Percentiles rank a stretch among this genome's conserved stretches.
These are phyloP conservation scores for Xylariaceae sp. DNA, from an alignment of 2,329 filamentous ascomycete genomes.

Conservation along the genomic window DNA sequence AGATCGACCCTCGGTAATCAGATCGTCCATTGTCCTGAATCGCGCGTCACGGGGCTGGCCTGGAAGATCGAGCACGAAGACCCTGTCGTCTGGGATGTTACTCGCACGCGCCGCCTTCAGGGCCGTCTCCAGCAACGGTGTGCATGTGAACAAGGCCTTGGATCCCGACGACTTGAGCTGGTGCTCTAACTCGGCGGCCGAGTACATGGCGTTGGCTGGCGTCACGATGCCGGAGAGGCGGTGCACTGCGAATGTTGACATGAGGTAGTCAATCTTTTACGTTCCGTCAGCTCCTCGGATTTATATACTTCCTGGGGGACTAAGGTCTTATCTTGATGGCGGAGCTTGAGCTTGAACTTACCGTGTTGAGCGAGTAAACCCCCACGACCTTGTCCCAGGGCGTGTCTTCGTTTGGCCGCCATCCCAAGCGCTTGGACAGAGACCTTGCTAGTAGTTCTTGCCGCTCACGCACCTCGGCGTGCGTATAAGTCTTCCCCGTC, in stretches of 20 bases:
- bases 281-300: neutral
- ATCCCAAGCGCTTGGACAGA: conserved; percentile 71
- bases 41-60: conserved; percentile 48
- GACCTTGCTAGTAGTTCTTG: conserved; percentile 69
- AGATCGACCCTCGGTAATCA: conserved; percentile 64
- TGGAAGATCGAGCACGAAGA: conserved; percentile 66
- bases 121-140: conserved; percentile 66
- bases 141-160: conserved; percentile 73
- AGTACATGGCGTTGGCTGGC: conserved; percentile 75
- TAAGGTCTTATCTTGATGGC: neutral
- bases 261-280: conserved; percentile 66
- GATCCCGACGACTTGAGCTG: conserved; percentile 71
- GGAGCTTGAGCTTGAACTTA: conserved; percentile 29
- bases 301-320: neutral
- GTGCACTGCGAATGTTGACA: conserved; percentile 72
- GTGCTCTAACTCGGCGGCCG: conserved; percentile 68
- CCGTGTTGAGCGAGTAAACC: conserved; percentile 75
- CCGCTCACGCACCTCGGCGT: conserved; percentile 67
- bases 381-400: conserved; percentile 81
- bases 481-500: conserved; percentile 68
- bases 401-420: conserved; percentile 70
- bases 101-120: conserved; percentile 66
- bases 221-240: conserved; percentile 70
- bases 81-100: conserved; percentile 64
- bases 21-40: conserved; percentile 68